Evolutionary conservation across 1,284 basidiomycete genomes (phyloP).

Genomic region (Agroathelia rolfsii): DNA sequence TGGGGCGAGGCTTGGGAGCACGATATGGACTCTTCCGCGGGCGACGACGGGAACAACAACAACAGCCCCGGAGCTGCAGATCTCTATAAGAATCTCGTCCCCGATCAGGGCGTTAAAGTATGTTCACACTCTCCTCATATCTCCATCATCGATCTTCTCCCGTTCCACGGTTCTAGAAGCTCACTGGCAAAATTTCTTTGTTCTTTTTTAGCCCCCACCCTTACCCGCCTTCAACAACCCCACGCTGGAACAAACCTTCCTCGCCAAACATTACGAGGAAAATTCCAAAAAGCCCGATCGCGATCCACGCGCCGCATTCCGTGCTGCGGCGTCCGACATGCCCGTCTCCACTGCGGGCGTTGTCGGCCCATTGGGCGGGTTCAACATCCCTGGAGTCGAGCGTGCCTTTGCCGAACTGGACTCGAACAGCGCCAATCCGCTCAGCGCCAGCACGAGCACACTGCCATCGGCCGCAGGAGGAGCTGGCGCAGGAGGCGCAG

Average conservation of each 20-base stretch:
- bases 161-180: not conserved
- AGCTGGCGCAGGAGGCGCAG: slow-evolving; percentile 8
- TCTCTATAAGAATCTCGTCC: slow-evolving; percentile 54
- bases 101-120: slow-evolving; percentile 65
- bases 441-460: too few species aligned
- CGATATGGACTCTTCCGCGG: slow-evolving; percentile 34
- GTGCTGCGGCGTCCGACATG: slow-evolving; percentile 56
- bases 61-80: slow-evolving; percentile 43
- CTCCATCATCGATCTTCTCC: slow-evolving; percentile 7
- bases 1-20: slow-evolving; percentile 82
- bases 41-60: slow-evolving; percentile 24
- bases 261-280: slow-evolving; percentile 81
- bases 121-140: slow-evolving; percentile 10
- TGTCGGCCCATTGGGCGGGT: slow-evolving; percentile 83
- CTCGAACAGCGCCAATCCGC: too few species aligned
- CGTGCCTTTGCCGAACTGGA: slow-evolving; percentile 83
- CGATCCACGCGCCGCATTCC: slow-evolving; percentile 82
- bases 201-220: slow-evolving; percentile 40
- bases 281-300: slow-evolving; percentile 81
- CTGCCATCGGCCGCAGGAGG: slow-evolving; percentile 20
- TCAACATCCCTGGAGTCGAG: slow-evolving; percentile 79
- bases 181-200: slow-evolving; percentile 6
- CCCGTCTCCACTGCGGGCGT: slow-evolving; percentile 49
- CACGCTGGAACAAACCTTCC: slow-evolving; percentile 78
- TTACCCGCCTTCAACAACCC: slow-evolving; percentile 70